A percentile compares a stretch with the other conserved stretches of the same genome.
phyloP scores from a whole-genome alignment of 805 yeast genomes.

The Ascoidea asiatica region DNA sequence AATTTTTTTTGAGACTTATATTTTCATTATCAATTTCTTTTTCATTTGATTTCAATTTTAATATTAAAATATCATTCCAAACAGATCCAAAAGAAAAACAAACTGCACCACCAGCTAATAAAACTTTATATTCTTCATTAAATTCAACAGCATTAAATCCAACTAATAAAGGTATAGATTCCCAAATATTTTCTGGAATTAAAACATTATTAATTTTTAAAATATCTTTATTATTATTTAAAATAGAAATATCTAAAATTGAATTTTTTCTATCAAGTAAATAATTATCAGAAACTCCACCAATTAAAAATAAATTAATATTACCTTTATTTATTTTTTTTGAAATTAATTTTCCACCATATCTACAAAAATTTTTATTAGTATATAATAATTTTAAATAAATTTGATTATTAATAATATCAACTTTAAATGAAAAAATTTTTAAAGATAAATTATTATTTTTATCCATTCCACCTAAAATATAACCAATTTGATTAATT shows the following conservation, averaged over 20 bases:
- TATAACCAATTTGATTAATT: slow-evolving; percentile 19
- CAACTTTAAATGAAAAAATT: slow-evolving; percentile 19
- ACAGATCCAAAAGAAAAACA: slow-evolving; percentile 70
- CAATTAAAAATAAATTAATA: slow-evolving; percentile 27
- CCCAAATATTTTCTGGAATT: slow-evolving; percentile 25
- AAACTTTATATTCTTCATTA: slow-evolving; percentile 11
- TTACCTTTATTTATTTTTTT: not conserved
- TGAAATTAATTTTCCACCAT: slow-evolving; percentile 29
- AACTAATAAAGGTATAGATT: slow-evolving; percentile 30
- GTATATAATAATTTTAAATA: slow-evolving; percentile 10
- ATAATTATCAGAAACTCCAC: slow-evolving; percentile 37
- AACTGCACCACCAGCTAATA: slow-evolving; percentile 64
- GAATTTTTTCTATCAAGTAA: slow-evolving; percentile 21
- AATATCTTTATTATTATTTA: slow-evolving; percentile 1
- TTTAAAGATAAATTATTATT: slow-evolving; percentile 16
- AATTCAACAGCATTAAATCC: slow-evolving; percentile 33
- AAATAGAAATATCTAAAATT: slow-evolving; percentile 22
- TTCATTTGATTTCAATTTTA: not conserved
- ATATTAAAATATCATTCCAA: slow-evolving; percentile 21
- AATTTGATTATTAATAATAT: slow-evolving; percentile 10
- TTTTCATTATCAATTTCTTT: not conserved
- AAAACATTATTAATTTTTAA: slow-evolving; percentile 13
- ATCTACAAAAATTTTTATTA: slow-evolving; percentile 27
- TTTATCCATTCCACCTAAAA: slow-evolving; percentile 33
- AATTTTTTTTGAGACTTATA: not conserved